These are phyloP conservation scores for Fraxinus paxiana DNA, from an alignment of 305 asterid species.

Conservation along the genomic window DNA sequence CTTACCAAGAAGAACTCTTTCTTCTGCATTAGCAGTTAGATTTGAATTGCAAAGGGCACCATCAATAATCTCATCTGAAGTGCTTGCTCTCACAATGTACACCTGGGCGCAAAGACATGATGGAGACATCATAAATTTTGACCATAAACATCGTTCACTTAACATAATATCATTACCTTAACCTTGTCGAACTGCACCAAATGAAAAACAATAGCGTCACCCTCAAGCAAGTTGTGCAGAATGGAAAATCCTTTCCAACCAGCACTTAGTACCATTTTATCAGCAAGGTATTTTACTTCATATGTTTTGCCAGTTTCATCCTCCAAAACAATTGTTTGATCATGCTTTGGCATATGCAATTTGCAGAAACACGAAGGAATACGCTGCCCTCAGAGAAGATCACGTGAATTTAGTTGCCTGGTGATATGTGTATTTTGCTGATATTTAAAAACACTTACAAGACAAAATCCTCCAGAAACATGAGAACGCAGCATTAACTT, in stretches of 20 bases:
- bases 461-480: conserved; percentile 36
- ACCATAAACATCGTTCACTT: background rate
- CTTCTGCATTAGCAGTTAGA: background rate
- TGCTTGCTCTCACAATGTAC: conserved; percentile 1
- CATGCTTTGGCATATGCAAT: conserved; percentile 37
- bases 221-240: conserved; percentile 37
- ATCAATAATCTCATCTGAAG: background rate
- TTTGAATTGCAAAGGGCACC: background rate
- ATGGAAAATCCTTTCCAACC: conserved; percentile 51
- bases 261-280: conserved; percentile 45
- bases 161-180: conserved; percentile 30
- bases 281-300: conserved; percentile 37
- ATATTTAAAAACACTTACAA: conserved; percentile 23
- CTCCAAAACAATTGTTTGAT: conserved; percentile 31
- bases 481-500: conserved; percentile 39
- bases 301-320: conserved; percentile 35
- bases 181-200: conserved; percentile 30
- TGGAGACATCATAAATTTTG: background rate
- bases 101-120: background rate
- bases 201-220: conserved; percentile 46
- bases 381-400: conserved; percentile 21
- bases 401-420: background rate
- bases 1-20: background rate
- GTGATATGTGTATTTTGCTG: background rate
- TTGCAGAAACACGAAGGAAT: conserved; percentile 44